Evolutionary conservation across 495 filamentous ascomycete genomes (phyloP), one percentile per base, ranked within the genome.

Genomic region (Terfezia boudieri): DNA sequence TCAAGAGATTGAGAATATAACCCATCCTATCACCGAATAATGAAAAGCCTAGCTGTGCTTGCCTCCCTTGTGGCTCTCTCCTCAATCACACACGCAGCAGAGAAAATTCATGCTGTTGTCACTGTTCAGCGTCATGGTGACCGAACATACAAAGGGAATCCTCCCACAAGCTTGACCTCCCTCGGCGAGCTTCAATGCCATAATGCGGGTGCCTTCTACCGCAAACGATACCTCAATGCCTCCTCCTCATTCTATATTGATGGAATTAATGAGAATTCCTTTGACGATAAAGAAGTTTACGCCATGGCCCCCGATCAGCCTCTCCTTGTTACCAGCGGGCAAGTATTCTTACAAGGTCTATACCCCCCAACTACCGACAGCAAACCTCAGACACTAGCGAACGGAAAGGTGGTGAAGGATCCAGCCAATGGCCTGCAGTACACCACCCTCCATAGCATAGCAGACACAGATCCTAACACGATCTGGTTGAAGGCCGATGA

Each of bases 341-440:
- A 80, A 59, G 82, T 78, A 7, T 92, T 89, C 62, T 71, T 89
- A 61, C 83, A 88, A 68, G 84, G 81, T 9, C 69, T 92, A 9
- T 93, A 92, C 62, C 84, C 85, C 14, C 83, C 86, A 3, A 70
- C 76, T 20, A 63, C 68, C 16, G 59, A 64, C 11, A 66, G 64
- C 50, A 67, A 71, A 17, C 61, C 68, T 22, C 70, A 73, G 50
- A 69, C 67, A 49, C 68, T 86, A 6, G 75, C 80, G 26, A 79
- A 87, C 67, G 75, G 75, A 53, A 72, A 72, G 23, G 60, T 58
- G n/a, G 64, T 77, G 17, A 61, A 72, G 4, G 68, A 71, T 41
- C 85, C 85, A 1, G 62, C 89, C 37, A 67, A 69, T 36, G 84
- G 84, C 36, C 89, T 83, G 61, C 84, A 89, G 61, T 87, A 84